These are phyloP conservation scores for Cynanchum wilfordii DNA, from an alignment of 257 asterid species.

Conservation along the genomic window DNA sequence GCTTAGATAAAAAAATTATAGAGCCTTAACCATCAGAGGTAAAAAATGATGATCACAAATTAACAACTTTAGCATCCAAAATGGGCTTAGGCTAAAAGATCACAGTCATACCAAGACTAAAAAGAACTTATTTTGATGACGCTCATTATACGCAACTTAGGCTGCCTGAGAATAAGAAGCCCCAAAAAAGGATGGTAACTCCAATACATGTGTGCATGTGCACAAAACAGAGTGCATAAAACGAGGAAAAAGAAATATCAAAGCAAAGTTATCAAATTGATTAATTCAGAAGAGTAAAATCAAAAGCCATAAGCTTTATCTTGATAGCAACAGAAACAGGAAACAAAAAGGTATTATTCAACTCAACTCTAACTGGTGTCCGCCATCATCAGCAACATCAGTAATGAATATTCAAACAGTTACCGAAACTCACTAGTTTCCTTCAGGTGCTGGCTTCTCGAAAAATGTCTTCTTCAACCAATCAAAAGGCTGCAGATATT, in stretches of 20 bases:
- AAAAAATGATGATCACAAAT: background rate
- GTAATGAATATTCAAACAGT: constrained; percentile 1
- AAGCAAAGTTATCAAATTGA: background rate
- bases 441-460: constrained; percentile 63
- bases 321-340: constrained; percentile 6
- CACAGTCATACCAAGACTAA: background rate
- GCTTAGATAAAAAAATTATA: background rate
- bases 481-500: constrained; percentile 72
- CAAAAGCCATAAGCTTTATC: constrained; percentile 3
- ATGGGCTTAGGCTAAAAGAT: background rate
- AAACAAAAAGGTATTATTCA: constrained; percentile 22
- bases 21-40: background rate
- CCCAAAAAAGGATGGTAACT: background rate
- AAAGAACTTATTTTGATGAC: background rate
- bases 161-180: background rate
- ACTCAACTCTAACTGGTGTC: constrained; percentile 25
- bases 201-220: background rate
- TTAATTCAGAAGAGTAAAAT: background rate
- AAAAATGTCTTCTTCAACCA: constrained; percentile 79
- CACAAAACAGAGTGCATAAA: background rate
- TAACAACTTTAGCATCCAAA: background rate
- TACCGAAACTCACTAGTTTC: constrained; percentile 29
- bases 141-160: background rate
- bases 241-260: constrained; percentile 3
- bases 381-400: constrained; percentile 17